Evolutionary conservation across 2,329 filamentous ascomycete genomes (phyloP), one percentile per base, ranked within the genome.

Genomic region (Pseudogymnoascus sp.): DNA sequence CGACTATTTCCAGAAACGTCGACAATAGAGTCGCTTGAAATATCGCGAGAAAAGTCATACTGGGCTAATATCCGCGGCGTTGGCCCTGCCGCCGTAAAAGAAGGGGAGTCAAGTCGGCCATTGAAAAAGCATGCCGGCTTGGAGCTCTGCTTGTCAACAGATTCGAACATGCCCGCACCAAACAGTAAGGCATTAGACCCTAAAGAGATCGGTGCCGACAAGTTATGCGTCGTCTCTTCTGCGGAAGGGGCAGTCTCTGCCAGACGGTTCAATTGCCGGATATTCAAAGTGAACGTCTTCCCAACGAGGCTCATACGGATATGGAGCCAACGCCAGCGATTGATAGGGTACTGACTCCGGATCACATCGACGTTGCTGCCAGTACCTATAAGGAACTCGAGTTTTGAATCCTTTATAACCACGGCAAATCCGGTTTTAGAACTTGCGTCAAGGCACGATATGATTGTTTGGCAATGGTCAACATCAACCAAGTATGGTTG

Each of bases 1-100:
- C 63, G 65, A 1, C 46, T 65, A 25, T 64, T 62, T 5, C 67
- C 69, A 11, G 73, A 75, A 8, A 70, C 44, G 61, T 75, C 72
- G 38, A 61, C 37, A 23, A 70, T 71, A 18, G 64, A 61, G 64
- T 71, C 69, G 25, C 68, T 68, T 18, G 67, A 42, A 21, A 71
- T 69, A 16, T 61, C 66, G 10, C 65, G 23, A 16, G 70, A 69
- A 59, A 71, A 71, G 56, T 71, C 68, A 63, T 64, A 69, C 46
- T 25, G 60, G 5, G 67, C 67, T 25, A 67, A 21, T 14, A 62
- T 25, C 25, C 59, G 31, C 31, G 28, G 23, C 3, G 62, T 56
- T 1, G 61, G 21, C 8, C 65, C 67, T 42, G 31, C 31, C 8
- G 59, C 31, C 4, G 37, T 67, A 44, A 70, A 62, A 18, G 62